Conservation (phyloP, 2,329 filamentous ascomycete species). For the Dactylellina drechsleri region DNA sequence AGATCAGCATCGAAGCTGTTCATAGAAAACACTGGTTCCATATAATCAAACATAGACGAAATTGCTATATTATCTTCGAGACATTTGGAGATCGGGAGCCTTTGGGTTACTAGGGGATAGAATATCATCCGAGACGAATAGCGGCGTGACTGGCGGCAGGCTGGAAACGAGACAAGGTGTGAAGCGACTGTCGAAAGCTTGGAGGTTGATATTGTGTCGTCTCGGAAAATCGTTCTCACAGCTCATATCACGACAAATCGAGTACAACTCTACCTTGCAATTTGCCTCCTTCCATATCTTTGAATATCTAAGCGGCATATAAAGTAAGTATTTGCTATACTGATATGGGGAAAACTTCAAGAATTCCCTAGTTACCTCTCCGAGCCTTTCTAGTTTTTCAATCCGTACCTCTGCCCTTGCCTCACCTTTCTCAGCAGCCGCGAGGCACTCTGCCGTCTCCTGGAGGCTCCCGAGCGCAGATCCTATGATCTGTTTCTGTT, state of each 20-base stretch:
- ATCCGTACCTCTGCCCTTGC: conserved; percentile 38
- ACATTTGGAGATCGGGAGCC: no score
- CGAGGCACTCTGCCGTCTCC: conserved; percentile 35
- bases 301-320: conserved; percentile 24
- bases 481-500: conserved; percentile 38
- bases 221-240: no score
- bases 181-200: no score
- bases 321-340: neutral
- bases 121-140: no score
- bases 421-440: conserved; percentile 36
- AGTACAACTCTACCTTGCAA: conserved; percentile 39
- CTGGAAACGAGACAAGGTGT: no score
- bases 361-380: conserved; percentile 4
- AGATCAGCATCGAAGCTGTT: no score
- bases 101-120: no score
- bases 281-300: conserved; percentile 36
- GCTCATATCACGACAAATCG: conserved; percentile 20
- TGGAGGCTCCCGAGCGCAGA: conserved; percentile 35
- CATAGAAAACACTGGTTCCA: no score
- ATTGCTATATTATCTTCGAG: no score
- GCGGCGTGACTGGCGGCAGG: no score
- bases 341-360: neutral
- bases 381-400: conserved; percentile 36
- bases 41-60: no score
- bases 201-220: no score